These are phyloP conservation scores for Monosporascus sp. DNA, from an alignment of 2,329 filamentous ascomycete genomes.

Conservation along the genomic window DNA sequence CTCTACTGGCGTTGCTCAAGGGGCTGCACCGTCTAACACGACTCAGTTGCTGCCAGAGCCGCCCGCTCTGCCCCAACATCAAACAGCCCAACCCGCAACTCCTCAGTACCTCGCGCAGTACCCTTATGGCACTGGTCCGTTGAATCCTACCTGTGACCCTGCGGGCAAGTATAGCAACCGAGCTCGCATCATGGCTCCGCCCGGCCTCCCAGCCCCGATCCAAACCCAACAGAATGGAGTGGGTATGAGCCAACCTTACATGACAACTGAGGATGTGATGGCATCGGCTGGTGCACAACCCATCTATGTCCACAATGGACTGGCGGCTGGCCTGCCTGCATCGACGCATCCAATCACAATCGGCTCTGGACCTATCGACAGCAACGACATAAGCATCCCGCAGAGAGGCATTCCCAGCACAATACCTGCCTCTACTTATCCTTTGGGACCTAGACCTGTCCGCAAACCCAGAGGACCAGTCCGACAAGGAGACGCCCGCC, in stretches of 20 bases:
- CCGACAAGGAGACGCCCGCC: conserved; percentile 14
- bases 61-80: background rate
- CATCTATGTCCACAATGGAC: background rate
- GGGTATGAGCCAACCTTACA: no score
- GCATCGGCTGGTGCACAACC: background rate
- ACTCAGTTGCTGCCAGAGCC: background rate
- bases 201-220: background rate
- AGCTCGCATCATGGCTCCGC: background rate
- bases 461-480: conserved; percentile 22
- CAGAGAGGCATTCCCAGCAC: background rate
- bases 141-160: background rate
- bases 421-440: conserved; percentile 8
- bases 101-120: background rate
- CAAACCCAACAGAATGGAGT: background rate
- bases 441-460: conserved; percentile 26
- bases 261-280: background rate
- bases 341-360: conserved; percentile 30
- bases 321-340: background rate
- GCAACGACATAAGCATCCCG: conserved; percentile 8
- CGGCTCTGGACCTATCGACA: conserved; percentile 50
- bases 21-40: background rate
- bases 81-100: background rate
- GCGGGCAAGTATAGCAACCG: background rate
- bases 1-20: no score
- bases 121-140: background rate